phyloP scores from a whole-genome alignment of 352 stramenopile genomes.

The Phytophthora multivora region DNA sequence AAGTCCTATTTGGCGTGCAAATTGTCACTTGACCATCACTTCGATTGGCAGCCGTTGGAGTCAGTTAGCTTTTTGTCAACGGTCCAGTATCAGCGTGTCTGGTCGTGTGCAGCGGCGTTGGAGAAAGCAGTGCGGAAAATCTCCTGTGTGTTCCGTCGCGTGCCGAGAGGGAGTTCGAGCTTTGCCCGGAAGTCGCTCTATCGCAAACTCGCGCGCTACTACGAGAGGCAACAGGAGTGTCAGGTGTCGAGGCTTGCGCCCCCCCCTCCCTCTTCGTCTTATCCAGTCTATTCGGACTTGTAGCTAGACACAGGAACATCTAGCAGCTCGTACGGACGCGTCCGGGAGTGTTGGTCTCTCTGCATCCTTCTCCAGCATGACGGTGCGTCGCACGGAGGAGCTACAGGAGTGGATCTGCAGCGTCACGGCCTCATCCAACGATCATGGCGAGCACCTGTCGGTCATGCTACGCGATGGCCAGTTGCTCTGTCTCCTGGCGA shows the following conservation, averaged over 20 bases:
- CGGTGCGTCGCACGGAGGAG: constrained; percentile 78
- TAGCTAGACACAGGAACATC: constrained; percentile 7
- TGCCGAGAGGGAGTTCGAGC: constrained; percentile 6
- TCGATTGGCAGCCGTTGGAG: constrained; percentile 17
- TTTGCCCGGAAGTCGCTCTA: constrained; percentile 27
- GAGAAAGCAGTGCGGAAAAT: constrained; percentile 25
- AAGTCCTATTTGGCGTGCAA: background rate
- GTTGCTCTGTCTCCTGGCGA: constrained; percentile 85
- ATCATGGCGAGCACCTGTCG: constrained; percentile 79
- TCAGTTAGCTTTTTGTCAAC: constrained; percentile 26
- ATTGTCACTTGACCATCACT: constrained; percentile 21
- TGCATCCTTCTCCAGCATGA: constrained; percentile 27
- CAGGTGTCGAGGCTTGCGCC: constrained; percentile 10
- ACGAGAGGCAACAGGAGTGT: constrained; percentile 11
- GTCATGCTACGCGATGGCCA: constrained; percentile 86
- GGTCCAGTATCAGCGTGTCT: constrained; percentile 15
- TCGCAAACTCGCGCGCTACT: constrained; percentile 23
- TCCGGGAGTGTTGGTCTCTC: constrained; percentile 5
- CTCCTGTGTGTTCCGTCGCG: constrained; percentile 26
- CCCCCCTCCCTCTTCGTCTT: constrained; percentile 31
- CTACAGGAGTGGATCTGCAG: constrained; percentile 86
- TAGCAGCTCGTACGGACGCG: background rate
- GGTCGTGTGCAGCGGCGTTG: constrained; percentile 13
- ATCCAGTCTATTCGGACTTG: constrained; percentile 6
- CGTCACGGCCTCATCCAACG: constrained; percentile 71